Evolutionary conservation across 768 basidiomycete genomes (phyloP), one percentile per base, ranked within the genome.

Genomic region (Rhizopogon vesiculosus): DNA sequence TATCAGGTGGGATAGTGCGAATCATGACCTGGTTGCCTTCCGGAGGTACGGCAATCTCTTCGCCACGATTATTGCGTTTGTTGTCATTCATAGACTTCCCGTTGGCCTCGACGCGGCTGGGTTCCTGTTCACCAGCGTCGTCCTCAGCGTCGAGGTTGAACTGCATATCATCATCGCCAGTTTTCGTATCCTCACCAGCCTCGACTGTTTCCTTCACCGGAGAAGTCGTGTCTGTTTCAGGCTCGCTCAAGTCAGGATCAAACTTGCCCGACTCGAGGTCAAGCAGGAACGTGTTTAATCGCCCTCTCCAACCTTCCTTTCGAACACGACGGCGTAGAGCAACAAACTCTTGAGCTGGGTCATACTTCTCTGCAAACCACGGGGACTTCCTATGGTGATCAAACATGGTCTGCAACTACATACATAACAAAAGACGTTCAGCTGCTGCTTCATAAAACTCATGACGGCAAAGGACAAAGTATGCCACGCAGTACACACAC

Each of bases 321-420:
- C 89, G 83, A 59, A 93, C 83, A 62, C 93, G 81, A 59, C 77
- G 78, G 63, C 95, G 87, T 68, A 94, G 75, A 53, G 79, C 77
- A 54, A 82, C 79, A 66, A 81, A 83, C 63, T 91, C 87, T 51
- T 82, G 76, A 42, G 84, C 72, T 55, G 88, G 88, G 58, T 93
- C 91, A 76, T 98, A 98, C 71, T 92, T 91, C 78, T 98, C 95
- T 54, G 85, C 83, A 77, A 97, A 98, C 95, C 95, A 98, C 13
- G 93, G 88, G n/a, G 91, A 92, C 66, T 89, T 87, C 73, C 86
- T 84, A 76, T 98, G 95, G 72, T 93, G 89, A 35, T 97, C 89
- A 80, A 93, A 97, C 81, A 98, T 89, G 55, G 89, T 89, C 77
- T 92, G 91, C 66, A 96, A 84, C 94, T 98, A 80, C 69, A 79